Evolutionary conservation across 352 stramenopile genomes (phyloP).

Genomic region (Phytopythium sindhum): DNA sequence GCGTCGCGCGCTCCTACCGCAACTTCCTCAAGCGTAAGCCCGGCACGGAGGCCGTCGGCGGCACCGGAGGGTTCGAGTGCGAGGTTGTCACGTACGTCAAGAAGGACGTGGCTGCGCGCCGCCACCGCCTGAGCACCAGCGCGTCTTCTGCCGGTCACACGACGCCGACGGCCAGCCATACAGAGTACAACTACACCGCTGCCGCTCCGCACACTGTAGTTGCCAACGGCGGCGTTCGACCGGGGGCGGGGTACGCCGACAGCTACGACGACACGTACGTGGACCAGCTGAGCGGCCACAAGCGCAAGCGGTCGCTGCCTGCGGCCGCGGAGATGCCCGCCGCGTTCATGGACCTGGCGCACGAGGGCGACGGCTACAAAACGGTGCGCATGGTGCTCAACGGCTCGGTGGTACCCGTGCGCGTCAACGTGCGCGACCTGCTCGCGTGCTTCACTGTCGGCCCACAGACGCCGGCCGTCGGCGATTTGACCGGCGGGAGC

Average conservation of each 20-base stretch:
- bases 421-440: constrained; percentile 70
- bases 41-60: background rate
- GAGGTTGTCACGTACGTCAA: constrained; percentile 74
- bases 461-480: constrained; percentile 10
- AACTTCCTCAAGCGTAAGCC: constrained; percentile 79
- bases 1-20: constrained; percentile 65
- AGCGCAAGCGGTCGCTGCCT: constrained; percentile 4
- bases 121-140: constrained; percentile 12
- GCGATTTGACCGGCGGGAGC: background rate
- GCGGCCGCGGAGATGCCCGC: too few relatives aligned
- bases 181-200: background rate
- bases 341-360: background rate
- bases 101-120: constrained; percentile 31
- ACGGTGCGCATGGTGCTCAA: constrained; percentile 74
- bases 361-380: constrained; percentile 40
- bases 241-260: background rate
- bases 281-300: constrained; percentile 2
- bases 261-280: background rate
- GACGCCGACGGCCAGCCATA: background rate
- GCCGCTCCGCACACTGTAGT: background rate
- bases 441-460: constrained; percentile 34
- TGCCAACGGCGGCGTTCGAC: background rate
- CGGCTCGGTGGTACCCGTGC: constrained; percentile 55
- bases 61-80: constrained; percentile 48
- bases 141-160: background rate